Evolutionary conservation across 805 yeast genomes (phyloP).

Genomic region (Ogataea methylovora): DNA sequence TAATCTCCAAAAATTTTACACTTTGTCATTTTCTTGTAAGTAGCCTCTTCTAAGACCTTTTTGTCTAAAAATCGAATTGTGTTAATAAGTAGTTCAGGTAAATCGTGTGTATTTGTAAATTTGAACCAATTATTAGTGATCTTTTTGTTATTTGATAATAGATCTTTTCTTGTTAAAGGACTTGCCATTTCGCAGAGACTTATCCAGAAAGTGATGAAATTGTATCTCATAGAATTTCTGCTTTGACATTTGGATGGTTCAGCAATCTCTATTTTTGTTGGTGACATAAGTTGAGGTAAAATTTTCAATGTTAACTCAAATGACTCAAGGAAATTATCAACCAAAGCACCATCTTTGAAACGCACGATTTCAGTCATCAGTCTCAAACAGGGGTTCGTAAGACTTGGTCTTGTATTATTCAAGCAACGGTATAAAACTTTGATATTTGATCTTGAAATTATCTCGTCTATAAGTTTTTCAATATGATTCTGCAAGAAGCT

Average conservation of each 20-base stretch:
- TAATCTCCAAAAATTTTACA: slow-evolving; percentile 74
- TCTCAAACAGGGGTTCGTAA: slow-evolving; percentile 55
- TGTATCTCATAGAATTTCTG: slow-evolving; percentile 43
- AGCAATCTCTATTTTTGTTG: slow-evolving; percentile 39
- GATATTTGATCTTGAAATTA: slow-evolving; percentile 45
- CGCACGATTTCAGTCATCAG: slow-evolving; percentile 45
- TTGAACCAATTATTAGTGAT: slow-evolving; percentile 65
- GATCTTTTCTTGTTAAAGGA: slow-evolving; percentile 54
- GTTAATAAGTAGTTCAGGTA: slow-evolving; percentile 29
- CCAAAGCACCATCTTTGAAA: slow-evolving; percentile 40
- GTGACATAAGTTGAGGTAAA: slow-evolving; percentile 54
- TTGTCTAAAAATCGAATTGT: slow-evolving; percentile 42
- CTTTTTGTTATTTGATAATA: slow-evolving; percentile 48
- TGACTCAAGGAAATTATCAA: slow-evolving; percentile 50
- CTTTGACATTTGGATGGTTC: slow-evolving; percentile 28
- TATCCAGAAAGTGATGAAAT: slow-evolving; percentile 58
- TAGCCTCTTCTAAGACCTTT: slow-evolving; percentile 48
- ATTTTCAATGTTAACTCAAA: slow-evolving; percentile 63
- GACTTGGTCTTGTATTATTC: slow-evolving; percentile 45
- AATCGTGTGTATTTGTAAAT: slow-evolving; percentile 47
- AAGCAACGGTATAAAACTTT: slow-evolving; percentile 66
- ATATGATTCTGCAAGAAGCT: no score
- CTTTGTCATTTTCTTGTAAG: slow-evolving; percentile 62
- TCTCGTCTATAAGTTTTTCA: slow-evolving; percentile 41
- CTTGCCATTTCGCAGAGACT: slow-evolving; percentile 41